Evolutionary conservation across 805 yeast genomes (phyloP), one percentile per base, ranked within the genome.

Genomic region (Lachancea nothofagi): DNA sequence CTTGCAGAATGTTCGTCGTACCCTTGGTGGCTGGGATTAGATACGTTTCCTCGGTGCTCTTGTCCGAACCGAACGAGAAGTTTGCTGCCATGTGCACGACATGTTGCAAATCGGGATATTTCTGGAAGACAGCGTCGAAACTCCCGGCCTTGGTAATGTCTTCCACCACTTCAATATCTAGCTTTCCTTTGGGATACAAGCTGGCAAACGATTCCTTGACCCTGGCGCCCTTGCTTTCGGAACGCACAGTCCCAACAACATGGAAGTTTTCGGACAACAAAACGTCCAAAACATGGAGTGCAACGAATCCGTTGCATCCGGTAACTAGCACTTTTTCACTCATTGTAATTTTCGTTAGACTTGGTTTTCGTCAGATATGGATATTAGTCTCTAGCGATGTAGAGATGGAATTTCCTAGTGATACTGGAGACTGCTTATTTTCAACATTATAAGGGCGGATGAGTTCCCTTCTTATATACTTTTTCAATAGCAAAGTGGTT

Each of bases 21-120:
- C 82, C 83, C 14, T 66, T 54, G 4, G 75, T 59, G 1, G 83
- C 82, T 3, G 85, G 84, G 18, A 55, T 64, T 42, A 77, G 59
- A 38, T 78, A 61, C 15, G 74, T 79, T 36, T 70, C 69, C 42
- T 71, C 79, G 23, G 49, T 54, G 25, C 70, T 62, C 44, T 69
- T 65, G 10, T 64, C 57, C 15, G 66, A 58, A 8, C 69, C 65
- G 53, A 68, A 71, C 20, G 67, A 62, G 53, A 72, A 72, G 10
- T 84, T 83, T 10, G 81, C 71, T 2, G 85, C 84, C 7, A 80
- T 69, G 56, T 78, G 85, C 29, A 78, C 48, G 36, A 79, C 77
- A 24, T 70, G 74, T 9, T 64, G 63, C 41, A 77, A 70, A 29
- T 77, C 80, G 24, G 72, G 71, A 23, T 59, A 56, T 17, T 61